Conservation (phyloP, 345 rosid genomes). For the Raphanus raphanistrum region DNA sequence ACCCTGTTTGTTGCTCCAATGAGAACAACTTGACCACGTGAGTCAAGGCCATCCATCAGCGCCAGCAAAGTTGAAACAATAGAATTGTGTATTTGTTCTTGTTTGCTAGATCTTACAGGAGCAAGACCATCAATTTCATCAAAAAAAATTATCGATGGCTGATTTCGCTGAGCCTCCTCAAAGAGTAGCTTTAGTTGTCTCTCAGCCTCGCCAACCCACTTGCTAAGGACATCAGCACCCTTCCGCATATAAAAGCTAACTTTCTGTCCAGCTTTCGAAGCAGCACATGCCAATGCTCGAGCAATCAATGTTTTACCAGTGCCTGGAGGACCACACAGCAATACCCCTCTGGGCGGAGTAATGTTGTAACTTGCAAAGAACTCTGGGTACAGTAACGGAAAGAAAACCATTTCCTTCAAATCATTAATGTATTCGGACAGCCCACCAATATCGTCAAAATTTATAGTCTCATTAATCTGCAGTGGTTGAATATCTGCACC, state of each 20-base stretch:
- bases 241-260: constrained; percentile 99
- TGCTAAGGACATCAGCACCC: constrained; percentile 99
- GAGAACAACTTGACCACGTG: constrained; percentile 99
- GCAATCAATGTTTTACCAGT: constrained; percentile 99
- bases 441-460: constrained; percentile 97
- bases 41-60: constrained; percentile 99
- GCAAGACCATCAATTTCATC: constrained; percentile 99
- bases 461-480: constrained; percentile 91
- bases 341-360: constrained; percentile 95
- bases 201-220: constrained; percentile 99
- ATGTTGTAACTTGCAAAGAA: constrained; percentile 95
- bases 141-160: constrained; percentile 96
- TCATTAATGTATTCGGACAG: constrained; percentile 92
- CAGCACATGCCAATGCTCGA: constrained; percentile 99
- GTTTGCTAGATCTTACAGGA: constrained; percentile 98
- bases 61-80: constrained; percentile 98
- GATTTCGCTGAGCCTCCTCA: constrained; percentile 98
- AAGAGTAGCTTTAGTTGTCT: constrained; percentile 96
- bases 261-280: constrained; percentile 99
- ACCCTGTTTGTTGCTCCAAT: constrained; percentile 99
- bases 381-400: constrained; percentile 97
- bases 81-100: constrained; percentile 99
- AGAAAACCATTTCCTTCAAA: constrained; percentile 99
- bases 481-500: constrained; percentile 99
- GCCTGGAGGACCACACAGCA: constrained; percentile 99